Evolutionary conservation across 768 basidiomycete genomes (phyloP).

Genomic region (Pleurotus sapidus): DNA sequence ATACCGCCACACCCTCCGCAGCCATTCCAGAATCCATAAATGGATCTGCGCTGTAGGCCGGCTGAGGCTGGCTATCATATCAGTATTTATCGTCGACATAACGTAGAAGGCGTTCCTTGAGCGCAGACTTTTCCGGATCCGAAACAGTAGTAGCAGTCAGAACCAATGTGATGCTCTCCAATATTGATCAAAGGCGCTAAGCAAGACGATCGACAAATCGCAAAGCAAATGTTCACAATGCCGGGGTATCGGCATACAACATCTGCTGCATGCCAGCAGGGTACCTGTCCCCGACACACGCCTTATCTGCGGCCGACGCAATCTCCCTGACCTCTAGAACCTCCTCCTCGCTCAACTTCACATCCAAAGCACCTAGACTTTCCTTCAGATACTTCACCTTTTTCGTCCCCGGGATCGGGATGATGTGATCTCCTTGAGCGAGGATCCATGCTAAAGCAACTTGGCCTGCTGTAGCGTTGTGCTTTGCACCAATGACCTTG

Average conservation of each 20-base stretch:
- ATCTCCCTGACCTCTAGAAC: neutral
- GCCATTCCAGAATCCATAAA: no score
- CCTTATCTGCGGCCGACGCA: conserved; percentile 21
- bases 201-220: no score
- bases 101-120: no score
- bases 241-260: conserved; percentile 13
- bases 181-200: no score
- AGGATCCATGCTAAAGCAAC: neutral
- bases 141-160: no score
- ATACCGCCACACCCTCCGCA: no score
- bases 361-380: neutral
- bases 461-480: neutral
- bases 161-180: no score
- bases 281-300: conserved; percentile 19
- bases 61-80: no score
- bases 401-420: neutral
- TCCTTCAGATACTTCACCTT: neutral
- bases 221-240: neutral
- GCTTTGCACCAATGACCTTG: neutral
- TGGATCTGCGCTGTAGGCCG: no score
- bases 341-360: neutral
- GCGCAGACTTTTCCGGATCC: no score
- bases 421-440: neutral
- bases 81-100: no score
- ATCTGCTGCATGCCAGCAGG: conserved; percentile 3